phyloP scores from a whole-genome alignment of 768 basidiomycete genomes.

The Suillus decipiens region DNA sequence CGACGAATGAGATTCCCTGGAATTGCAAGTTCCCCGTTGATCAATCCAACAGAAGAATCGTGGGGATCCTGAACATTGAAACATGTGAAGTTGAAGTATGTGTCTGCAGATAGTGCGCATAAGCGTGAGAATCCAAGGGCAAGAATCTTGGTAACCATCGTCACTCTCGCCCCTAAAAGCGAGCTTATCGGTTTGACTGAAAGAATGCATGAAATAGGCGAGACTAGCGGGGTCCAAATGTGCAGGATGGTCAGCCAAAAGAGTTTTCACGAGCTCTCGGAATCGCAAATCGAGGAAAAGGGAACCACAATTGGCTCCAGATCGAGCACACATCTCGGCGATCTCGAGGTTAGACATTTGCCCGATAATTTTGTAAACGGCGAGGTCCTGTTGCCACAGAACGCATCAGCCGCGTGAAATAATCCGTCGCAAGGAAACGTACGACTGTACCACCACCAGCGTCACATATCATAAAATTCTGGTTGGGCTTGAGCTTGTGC shows the following conservation, averaged over 20 bases:
- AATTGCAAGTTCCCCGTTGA: slow-evolving; percentile 83
- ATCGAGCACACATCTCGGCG: slow-evolving; percentile 86
- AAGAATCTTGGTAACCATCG: slow-evolving; percentile 56
- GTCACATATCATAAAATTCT: slow-evolving; percentile 92
- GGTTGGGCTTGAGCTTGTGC: slow-evolving; percentile 75
- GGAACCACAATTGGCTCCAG: slow-evolving; percentile 85
- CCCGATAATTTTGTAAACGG: slow-evolving; percentile 79
- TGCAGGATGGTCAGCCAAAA: slow-evolving; percentile 80
- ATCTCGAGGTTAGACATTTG: slow-evolving; percentile 83
- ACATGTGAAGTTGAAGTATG: slow-evolving; percentile 86
- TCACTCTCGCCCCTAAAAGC: slow-evolving; percentile 71
- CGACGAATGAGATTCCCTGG: slow-evolving; percentile 76
- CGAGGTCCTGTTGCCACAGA: slow-evolving; percentile 35
- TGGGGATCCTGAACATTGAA: slow-evolving; percentile 86
- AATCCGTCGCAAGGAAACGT: slow-evolving; percentile 30
- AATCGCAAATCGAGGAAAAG: slow-evolving; percentile 88
- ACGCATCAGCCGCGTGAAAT: slow-evolving; percentile 14
- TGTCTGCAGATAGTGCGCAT: slow-evolving; percentile 45
- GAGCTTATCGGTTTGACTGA: slow-evolving; percentile 87
- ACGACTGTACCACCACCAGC: slow-evolving; percentile 83
- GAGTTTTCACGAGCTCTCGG: slow-evolving; percentile 74
- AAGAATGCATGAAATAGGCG: slow-evolving; percentile 88
- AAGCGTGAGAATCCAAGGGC: slow-evolving; percentile 6
- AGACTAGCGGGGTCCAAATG: slow-evolving; percentile 82
- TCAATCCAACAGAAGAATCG: slow-evolving; percentile 75